Percentiles rank a stretch among this genome's conserved stretches.
Conservation (phyloP, 2,329 filamentous ascomycete genomes). For the Fusarium nisikadoi region DNA sequence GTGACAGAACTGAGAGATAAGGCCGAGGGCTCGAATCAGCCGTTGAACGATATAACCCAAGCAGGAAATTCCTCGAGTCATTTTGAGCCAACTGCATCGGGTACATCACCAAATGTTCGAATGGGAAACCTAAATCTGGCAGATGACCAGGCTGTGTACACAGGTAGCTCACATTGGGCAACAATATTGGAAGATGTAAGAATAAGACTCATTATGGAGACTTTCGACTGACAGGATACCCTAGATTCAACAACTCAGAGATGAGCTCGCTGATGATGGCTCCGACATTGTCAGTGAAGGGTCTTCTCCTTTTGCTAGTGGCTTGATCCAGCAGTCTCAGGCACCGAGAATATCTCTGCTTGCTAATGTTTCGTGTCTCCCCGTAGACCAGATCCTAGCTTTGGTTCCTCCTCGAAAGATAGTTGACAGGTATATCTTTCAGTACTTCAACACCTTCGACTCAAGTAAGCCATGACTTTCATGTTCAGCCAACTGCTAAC, state of each 20-base stretch:
- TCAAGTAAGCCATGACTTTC: not conserved
- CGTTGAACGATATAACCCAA: not conserved
- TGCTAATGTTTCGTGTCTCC: not conserved
- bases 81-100: not conserved
- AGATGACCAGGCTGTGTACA: conserved; percentile 7
- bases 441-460: conserved; percentile 36
- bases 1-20: conserved; percentile 26
- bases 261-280: not conserved
- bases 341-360: conserved; percentile 5
- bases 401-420: conserved; percentile 26
- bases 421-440: conserved; percentile 32
- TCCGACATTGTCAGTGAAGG: not conserved
- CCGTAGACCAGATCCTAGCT: conserved; percentile 18
- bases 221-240: not conserved
- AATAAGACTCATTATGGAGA: not conserved
- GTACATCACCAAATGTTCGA: not conserved
- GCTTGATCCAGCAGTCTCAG: not conserved
- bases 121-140: conserved; percentile 9
- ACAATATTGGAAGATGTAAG: conserved; percentile 20
- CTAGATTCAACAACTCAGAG: conserved; percentile 12
- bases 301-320: not conserved
- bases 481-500: not conserved
- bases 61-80: not conserved
- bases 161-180: conserved; percentile 21
- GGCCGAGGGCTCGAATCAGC: conserved; percentile 1